Base-by-base conservation (phyloP, 2,329 filamentous ascomycete genomes). In the Sporothrix curviconia region DNA sequence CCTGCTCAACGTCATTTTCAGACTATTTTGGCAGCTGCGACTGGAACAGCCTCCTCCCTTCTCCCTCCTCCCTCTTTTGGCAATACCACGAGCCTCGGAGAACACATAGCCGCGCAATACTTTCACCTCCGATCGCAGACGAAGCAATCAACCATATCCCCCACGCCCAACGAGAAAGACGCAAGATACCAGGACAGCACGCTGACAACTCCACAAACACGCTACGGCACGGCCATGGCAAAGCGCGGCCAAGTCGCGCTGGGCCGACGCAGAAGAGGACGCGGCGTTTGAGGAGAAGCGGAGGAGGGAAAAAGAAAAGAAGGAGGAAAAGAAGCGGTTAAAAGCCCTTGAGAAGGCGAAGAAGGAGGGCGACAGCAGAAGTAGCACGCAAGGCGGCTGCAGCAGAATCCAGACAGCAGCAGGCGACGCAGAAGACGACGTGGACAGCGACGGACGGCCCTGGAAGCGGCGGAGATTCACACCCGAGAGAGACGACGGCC, bases 251-350 rank as follows among this genome's bases (percentile, higher is more conserved):
- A 84, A 83, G 69, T 96, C 92, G 52, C 85, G 92, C 72, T 99
- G 94, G 94, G 90, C 89, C 63, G 83, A 91, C 67, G 84, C 87
- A 46, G 89, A 89, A 65, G 89, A 91, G 64, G 91, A 96, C 69
- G 83, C 84, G 22, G 88, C 83, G 43, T 78, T 86, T 42, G 85
- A 89, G 59, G 84, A 85, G 19, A 83, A 85, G 67, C 79, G 84
- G 56, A 92, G 87, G 72, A 81, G 78, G 61, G 89, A 94, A 69
- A 96, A 92, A 73, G 90, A 95, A 72, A 87, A 90, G 66, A 95
- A 94, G 78, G 90, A 95, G 72, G 87, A 91, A 66, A 95, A 94
- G 78, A 90, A 88, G 72, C 85, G 88, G 51, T 75, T 84, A 52
- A 96, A 94, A 66, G 84, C 89, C 62, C 80, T 72, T 57, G 75